phyloP scores from a whole-genome alignment of 2,329 filamentous ascomycete genomes.

The Talaromyces sp. region DNA sequence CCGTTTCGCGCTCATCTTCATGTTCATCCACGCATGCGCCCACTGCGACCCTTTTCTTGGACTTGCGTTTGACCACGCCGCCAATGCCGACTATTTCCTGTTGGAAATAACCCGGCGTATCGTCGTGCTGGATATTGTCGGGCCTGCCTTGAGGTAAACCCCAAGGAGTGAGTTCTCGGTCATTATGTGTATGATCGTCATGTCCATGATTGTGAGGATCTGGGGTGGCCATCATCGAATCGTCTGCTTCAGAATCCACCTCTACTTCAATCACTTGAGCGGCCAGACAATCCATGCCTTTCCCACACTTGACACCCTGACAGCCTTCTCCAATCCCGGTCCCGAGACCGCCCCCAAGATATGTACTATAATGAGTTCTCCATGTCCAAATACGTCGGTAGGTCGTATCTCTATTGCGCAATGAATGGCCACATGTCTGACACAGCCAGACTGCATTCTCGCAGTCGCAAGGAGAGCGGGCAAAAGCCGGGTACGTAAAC shows the following conservation, averaged over 20 bases:
- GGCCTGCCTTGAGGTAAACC: constrained; percentile 4
- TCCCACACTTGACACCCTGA: constrained; percentile 81
- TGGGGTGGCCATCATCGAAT: constrained; percentile 48
- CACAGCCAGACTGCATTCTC: constrained; percentile 70
- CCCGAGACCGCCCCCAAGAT: constrained; percentile 72
- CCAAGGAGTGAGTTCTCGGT: not conserved
- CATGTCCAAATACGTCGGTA: constrained; percentile 76
- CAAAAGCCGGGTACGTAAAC: constrained; percentile 46
- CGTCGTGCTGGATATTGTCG: constrained; percentile 25
- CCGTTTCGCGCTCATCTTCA: constrained; percentile 67
- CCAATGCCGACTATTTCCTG: constrained; percentile 92
- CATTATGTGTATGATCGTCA: not conserved
- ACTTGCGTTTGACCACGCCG: constrained; percentile 79
- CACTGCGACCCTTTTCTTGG: constrained; percentile 74
- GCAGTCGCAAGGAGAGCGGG: constrained; percentile 55
- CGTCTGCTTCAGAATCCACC: constrained; percentile 77
- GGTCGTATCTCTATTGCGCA: constrained; percentile 53
- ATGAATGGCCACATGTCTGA: constrained; percentile 70
- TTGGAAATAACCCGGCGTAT: constrained; percentile 66
- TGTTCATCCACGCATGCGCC: constrained; percentile 82
- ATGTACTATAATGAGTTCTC: constrained; percentile 74
- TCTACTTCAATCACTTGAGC: constrained; percentile 75
- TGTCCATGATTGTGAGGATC: constrained; percentile 21
- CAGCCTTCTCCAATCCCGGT: constrained; percentile 85
- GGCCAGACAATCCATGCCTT: constrained; percentile 70